Conservation (phyloP, 2,329 filamentous ascomycete species). For the Emmonsia crescens region DNA sequence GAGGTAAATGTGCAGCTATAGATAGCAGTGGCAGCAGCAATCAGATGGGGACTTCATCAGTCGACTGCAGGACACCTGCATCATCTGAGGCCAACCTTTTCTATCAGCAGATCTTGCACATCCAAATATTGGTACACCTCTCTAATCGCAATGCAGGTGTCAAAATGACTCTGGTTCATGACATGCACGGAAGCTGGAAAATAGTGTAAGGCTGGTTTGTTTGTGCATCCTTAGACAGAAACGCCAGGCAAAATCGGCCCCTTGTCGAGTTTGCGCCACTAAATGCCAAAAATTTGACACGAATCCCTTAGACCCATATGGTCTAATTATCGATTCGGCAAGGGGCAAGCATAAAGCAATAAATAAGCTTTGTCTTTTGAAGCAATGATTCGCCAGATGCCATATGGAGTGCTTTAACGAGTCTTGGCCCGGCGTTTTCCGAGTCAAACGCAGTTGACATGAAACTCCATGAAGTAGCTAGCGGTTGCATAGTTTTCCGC, state of each 20-base stretch:
- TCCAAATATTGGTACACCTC: background rate
- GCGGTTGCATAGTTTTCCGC: background rate
- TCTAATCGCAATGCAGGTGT: background rate
- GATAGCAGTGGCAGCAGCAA: background rate
- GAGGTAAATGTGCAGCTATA: background rate
- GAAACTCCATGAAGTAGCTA: background rate
- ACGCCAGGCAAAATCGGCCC: background rate
- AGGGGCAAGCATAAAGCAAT: background rate
- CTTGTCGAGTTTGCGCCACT: background rate
- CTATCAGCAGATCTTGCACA: background rate
- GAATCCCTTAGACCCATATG: background rate
- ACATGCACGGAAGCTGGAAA: background rate
- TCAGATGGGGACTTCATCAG: background rate
- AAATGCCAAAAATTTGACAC: background rate
- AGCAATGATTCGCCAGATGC: background rate
- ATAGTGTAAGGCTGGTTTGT: background rate
- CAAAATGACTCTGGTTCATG: background rate
- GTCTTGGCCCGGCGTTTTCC: background rate
- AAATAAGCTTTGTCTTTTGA: background rate
- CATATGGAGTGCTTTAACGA: no score
- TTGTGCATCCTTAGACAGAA: background rate
- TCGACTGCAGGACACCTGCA: background rate
- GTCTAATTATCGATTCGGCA: background rate
- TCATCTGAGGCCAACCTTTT: background rate
- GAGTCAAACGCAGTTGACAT: background rate